These are phyloP conservation scores for Neonectria punicea DNA, from an alignment of 2,329 filamentous ascomycete genomes.

Conservation along the genomic window DNA sequence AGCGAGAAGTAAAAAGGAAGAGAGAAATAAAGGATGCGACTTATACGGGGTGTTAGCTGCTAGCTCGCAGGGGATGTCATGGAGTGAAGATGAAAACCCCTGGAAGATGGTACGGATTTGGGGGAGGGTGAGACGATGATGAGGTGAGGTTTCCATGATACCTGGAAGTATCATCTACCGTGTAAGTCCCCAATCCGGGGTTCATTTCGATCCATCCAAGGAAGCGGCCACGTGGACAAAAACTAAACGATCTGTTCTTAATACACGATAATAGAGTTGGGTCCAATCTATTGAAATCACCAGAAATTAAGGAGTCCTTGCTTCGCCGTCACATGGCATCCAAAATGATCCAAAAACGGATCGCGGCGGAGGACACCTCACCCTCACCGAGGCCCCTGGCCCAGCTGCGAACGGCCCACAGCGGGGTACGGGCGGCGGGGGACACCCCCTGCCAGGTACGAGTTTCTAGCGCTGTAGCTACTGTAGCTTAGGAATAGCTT, in stretches of 20 bases:
- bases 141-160: not conserved
- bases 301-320: not conserved
- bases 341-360: not conserved
- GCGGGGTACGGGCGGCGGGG: slow-evolving; percentile 19
- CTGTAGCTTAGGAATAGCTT: not conserved
- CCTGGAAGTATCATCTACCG: too few relatives aligned
- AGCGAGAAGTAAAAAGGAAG: not conserved
- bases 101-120: not conserved
- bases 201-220: not conserved
- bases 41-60: not conserved
- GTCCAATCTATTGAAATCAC: not conserved
- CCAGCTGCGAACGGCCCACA: slow-evolving; percentile 8
- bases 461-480: not conserved
- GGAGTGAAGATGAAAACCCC: slow-evolving; percentile 1
- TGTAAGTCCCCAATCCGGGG: not conserved
- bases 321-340: not conserved
- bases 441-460: not conserved
- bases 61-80: not conserved
- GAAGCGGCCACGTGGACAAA: not conserved
- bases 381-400: not conserved
- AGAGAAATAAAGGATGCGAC: not conserved
- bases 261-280: not conserved
- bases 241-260: not conserved
- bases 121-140: slow-evolving; percentile 3
- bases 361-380: not conserved